Evolutionary conservation across 306 rosid genomes (phyloP).

Genomic region (Crataegus laevigata): DNA sequence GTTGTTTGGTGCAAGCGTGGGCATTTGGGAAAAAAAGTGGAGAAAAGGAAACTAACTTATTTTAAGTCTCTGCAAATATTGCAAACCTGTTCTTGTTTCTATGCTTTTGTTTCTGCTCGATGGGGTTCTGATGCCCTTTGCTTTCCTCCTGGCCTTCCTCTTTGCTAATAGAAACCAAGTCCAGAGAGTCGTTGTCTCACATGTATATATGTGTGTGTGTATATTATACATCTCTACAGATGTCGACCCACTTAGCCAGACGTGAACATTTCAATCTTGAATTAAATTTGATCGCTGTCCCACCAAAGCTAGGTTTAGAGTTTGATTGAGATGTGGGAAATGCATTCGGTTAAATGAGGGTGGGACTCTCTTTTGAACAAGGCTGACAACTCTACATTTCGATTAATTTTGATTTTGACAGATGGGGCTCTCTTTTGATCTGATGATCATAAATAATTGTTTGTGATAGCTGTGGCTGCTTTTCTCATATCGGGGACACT

Average conservation of each 20-base stretch:
- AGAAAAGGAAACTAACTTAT: not conserved
- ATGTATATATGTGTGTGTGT: not conserved
- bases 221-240: no score
- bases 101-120: conserved; percentile 1
- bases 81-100: conserved; percentile 5
- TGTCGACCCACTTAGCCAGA: not conserved
- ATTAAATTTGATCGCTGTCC: not conserved
- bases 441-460: not conserved
- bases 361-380: not conserved
- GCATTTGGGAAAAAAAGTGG: not conserved
- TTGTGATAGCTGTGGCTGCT: not conserved
- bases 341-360: not conserved
- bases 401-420: conserved; percentile 2
- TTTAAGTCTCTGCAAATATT: not conserved
- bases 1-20: not conserved
- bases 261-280: not conserved
- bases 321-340: not conserved
- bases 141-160: not conserved
- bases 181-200: not conserved
- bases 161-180: not conserved
- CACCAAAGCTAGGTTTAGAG: not conserved
- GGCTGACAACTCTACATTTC: not conserved
- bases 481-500: not conserved
- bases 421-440: not conserved
- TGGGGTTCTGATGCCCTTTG: conserved; percentile 2